Evolutionary conservation across 768 basidiomycete species (phyloP), one percentile per base, ranked within the genome.

Genomic region (Terana coerulea): DNA sequence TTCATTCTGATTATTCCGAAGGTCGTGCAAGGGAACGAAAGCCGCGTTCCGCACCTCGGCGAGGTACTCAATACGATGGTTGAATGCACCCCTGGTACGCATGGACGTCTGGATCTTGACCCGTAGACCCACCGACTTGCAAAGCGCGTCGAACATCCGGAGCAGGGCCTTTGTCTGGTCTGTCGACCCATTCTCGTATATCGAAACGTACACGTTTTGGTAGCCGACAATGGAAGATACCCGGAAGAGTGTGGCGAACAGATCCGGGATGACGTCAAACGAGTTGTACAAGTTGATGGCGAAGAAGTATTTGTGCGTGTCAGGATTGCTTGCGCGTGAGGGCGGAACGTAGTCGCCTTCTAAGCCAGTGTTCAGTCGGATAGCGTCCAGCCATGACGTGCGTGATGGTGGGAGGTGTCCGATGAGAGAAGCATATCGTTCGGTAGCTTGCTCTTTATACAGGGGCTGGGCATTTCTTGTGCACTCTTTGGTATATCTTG

Each of bases 31-130:
- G 1, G 97, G 97, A 2, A 90, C 93, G 67, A 99, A 90, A 12
- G 97, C 97, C 24, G 92, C 87, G 67, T 99, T 98, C 54, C 97
- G 89, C n/a, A 99, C 95, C 65, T 99, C 95, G n/a, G 97, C 97
- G 47, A 99, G 86, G 72, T 99, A 99, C 70, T 99, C 97, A 75
- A 99, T 99, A 47, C 97, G 95, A 68, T 99, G 97, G 69, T 95
- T 95, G 77, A 98, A 98, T 8, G 89, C 88, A 34, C 97, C 97
- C 25, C 95, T 79, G 9, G 90, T 95, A 55, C 97, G 86, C 75
- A 86, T 88, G 9, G 88, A 91, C 0, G 94, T 94, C 53, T 92
- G 84, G 62, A 99, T 98, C 61, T 87, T 89, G 55, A 99, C 81
- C 46, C 97, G 84, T 69, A 98, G 77, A 24, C 97, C 97, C 52